phyloP scores from a whole-genome alignment of 2,329 filamentous ascomycete species.

The Colletotrichum cordylinicola region DNA sequence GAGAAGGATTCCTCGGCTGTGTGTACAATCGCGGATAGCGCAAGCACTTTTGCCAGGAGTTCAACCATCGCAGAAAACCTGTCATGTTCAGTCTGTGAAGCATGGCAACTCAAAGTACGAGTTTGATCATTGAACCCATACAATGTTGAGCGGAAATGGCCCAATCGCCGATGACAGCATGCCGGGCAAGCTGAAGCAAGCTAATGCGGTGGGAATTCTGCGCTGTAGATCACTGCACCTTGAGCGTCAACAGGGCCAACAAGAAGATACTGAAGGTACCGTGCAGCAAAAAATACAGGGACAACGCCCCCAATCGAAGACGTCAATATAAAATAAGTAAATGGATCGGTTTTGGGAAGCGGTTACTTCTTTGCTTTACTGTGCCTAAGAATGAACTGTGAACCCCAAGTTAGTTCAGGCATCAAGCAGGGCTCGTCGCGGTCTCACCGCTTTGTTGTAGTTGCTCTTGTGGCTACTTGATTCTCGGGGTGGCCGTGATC shows the following conservation, averaged over 20 bases:
- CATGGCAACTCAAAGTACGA: background rate
- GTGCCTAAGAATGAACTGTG: background rate
- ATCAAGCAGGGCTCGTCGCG: background rate
- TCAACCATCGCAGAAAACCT: background rate
- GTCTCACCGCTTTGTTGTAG: background rate
- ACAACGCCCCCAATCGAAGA: background rate
- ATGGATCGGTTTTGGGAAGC: background rate
- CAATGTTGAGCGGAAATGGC: background rate
- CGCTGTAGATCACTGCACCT: background rate
- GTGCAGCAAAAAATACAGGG: background rate
- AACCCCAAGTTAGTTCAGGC: background rate
- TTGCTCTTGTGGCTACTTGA: background rate
- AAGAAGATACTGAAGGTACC: background rate
- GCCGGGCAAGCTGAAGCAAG: background rate
- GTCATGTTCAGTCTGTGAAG: background rate
- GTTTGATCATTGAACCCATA: background rate
- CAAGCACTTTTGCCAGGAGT: background rate
- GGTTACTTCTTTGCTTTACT: background rate
- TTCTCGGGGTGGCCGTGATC: background rate
- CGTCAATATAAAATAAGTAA: background rate
- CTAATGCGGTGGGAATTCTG: background rate
- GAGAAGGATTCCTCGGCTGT: background rate
- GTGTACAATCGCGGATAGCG: background rate
- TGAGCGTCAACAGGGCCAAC: background rate
- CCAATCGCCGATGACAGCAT: background rate